Evolutionary conservation across 2,329 filamentous ascomycete species (phyloP).

Genomic region (Balansia obtecta): DNA sequence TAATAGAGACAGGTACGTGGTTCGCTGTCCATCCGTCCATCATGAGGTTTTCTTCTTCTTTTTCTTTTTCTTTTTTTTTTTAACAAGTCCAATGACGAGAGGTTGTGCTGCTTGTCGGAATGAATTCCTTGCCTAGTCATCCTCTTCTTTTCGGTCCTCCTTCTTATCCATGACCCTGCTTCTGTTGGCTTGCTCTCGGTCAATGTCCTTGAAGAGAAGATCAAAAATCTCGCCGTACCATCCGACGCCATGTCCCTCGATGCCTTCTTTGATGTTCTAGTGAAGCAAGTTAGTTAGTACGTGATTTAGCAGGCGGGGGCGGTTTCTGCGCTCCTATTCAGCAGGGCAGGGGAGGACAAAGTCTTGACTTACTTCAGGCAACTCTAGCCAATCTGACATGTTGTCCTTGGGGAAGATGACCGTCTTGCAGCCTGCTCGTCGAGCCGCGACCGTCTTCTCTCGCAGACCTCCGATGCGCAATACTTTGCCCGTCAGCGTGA

Average conservation of each 20-base stretch:
- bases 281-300: slow-evolving; percentile 7
- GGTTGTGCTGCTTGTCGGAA: neutral
- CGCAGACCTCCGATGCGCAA: slow-evolving; percentile 84
- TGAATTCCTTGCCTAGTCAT: slow-evolving; percentile 16
- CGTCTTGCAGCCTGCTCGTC: slow-evolving; percentile 81
- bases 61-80: too few species aligned
- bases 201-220: slow-evolving; percentile 73
- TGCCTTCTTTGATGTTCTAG: slow-evolving; percentile 94
- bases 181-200: slow-evolving; percentile 58
- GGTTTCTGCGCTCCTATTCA: too few species aligned
- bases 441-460: slow-evolving; percentile 94
- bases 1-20: neutral
- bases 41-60: too few species aligned
- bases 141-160: slow-evolving; percentile 24
- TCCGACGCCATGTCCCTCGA: slow-evolving; percentile 78
- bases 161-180: slow-evolving; percentile 51
- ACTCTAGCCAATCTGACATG: slow-evolving; percentile 90
- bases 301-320: neutral
- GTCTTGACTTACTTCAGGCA: slow-evolving; percentile 70
- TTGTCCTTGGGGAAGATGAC: slow-evolving; percentile 95
- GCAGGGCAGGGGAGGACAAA: too few species aligned
- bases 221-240: slow-evolving; percentile 96
- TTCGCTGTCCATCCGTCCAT: slow-evolving; percentile 1
- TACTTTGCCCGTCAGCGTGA: slow-evolving; percentile 95
- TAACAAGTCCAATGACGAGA: neutral